phyloP scores from a whole-genome alignment of 2,329 filamentous ascomycete genomes.

The Xylaria sp. region DNA sequence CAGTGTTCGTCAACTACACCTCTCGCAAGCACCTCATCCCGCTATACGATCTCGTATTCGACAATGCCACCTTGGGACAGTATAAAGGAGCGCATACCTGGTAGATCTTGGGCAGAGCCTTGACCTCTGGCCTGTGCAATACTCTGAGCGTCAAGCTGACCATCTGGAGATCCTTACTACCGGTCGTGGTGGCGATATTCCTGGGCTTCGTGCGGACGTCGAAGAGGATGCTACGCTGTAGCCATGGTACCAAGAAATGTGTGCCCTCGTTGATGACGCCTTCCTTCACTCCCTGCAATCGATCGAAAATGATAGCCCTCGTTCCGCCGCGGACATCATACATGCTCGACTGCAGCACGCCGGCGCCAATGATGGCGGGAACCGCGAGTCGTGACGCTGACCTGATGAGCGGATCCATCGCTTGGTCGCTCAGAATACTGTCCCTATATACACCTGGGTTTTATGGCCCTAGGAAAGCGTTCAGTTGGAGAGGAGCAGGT shows the following conservation, averaged over 20 bases:
- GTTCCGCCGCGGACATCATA: conserved; percentile 98
- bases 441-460: background rate
- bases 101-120: conserved; percentile 95
- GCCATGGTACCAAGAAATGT: conserved; percentile 94
- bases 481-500: background rate
- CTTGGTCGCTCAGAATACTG: conserved; percentile 1
- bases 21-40: background rate
- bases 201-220: conserved; percentile 97
- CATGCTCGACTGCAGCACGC: conserved; percentile 79
- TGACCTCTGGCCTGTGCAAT: conserved; percentile 92
- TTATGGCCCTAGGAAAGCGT: background rate
- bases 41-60: too few species aligned
- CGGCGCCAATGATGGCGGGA: conserved; percentile 75
- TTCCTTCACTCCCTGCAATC: conserved; percentile 91
- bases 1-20: background rate
- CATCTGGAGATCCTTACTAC: conserved; percentile 99
- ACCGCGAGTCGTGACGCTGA: conserved; percentile 76
- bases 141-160: conserved; percentile 97
- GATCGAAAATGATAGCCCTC: conserved; percentile 97
- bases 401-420: conserved; percentile 69
- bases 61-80: conserved; percentile 5
- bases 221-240: conserved; percentile 94
- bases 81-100: conserved; percentile 71
- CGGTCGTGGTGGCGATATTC: conserved; percentile 97
- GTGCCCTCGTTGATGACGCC: conserved; percentile 94